A percentile compares a stretch with the other conserved stretches of the same genome.
These are phyloP conservation scores for Pascua guehoae DNA, from an alignment of 1,284 basidiomycete genomes.

Conservation along the genomic window DNA sequence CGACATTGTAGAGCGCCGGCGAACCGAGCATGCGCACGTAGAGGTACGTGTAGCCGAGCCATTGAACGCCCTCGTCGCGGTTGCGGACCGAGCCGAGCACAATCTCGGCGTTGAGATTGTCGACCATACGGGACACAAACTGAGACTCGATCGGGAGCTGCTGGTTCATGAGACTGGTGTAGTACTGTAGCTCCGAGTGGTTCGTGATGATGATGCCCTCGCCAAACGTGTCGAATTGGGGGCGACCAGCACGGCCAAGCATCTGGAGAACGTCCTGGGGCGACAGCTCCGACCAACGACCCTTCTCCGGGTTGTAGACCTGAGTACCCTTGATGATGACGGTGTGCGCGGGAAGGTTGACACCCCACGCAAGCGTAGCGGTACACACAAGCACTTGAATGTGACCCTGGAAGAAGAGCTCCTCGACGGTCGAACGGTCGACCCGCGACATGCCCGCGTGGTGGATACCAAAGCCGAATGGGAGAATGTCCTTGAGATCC, in stretches of 20 bases:
- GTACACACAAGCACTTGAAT: constrained; percentile 96
- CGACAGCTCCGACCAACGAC: constrained; percentile 92
- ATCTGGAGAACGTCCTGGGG: constrained; percentile 98
- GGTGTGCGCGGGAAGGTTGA: constrained; percentile 95
- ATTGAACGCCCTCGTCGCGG: constrained; percentile 94
- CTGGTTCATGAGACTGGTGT: constrained; percentile 87
- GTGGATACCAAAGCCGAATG: constrained; percentile 96
- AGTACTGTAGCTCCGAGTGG: constrained; percentile 94
- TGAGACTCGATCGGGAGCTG: constrained; percentile 97
- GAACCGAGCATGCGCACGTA: constrained; percentile 96
- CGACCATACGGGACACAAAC: constrained; percentile 85
- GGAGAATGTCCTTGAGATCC: constrained; percentile 83
- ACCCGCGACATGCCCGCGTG: constrained; percentile 98
- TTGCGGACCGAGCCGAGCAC: constrained; percentile 94
- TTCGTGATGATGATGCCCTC: constrained; percentile 99
- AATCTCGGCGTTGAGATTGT: constrained; percentile 97
- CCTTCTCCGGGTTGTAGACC: constrained; percentile 98
- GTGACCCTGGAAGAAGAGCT: constrained; percentile 87
- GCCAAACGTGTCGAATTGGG: constrained; percentile 95
- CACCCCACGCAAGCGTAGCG: constrained; percentile 98
- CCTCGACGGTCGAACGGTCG: constrained; percentile 89
- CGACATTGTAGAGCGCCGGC: constrained; percentile 84
- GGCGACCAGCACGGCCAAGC: constrained; percentile 96
- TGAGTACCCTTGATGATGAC: constrained; percentile 99
- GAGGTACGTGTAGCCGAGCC: constrained; percentile 91